These are phyloP conservation scores for Albophoma yamanashiensis DNA, from an alignment of 2,329 filamentous ascomycete genomes.

Conservation along the genomic window DNA sequence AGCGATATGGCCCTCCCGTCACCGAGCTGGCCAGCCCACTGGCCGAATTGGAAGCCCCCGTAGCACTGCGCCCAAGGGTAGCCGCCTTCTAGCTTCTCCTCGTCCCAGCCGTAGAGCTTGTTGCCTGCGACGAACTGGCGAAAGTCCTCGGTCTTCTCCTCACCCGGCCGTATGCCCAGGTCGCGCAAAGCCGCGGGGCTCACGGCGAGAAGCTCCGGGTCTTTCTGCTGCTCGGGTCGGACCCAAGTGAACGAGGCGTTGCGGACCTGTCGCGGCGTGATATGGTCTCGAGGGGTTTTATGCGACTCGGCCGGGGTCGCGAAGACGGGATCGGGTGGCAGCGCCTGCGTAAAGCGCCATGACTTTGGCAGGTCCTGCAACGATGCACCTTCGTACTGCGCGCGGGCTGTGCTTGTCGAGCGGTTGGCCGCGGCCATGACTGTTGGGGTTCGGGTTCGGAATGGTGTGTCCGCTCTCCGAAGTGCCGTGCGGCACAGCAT, in stretches of 20 bases:
- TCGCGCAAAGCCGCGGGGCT: slow-evolving; percentile 71
- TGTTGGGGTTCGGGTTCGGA: slow-evolving; percentile 11
- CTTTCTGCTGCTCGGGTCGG: slow-evolving; percentile 60
- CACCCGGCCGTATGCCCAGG: slow-evolving; percentile 60
- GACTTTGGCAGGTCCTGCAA: slow-evolving; percentile 51
- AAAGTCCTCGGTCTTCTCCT: slow-evolving; percentile 65
- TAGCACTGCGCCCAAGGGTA: slow-evolving; percentile 99
- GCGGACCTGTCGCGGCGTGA: slow-evolving; percentile 74
- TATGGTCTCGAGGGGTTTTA: slow-evolving; percentile 62
- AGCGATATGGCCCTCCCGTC: slow-evolving; percentile 91
- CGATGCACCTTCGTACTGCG: slow-evolving; percentile 17
- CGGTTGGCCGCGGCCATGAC: slow-evolving; percentile 20
- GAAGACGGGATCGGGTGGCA: slow-evolving; percentile 69
- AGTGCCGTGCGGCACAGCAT: slow-evolving; percentile 24
- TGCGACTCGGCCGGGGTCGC: slow-evolving; percentile 76
- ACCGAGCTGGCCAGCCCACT: slow-evolving; percentile 92
- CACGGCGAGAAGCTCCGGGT: slow-evolving; percentile 71
- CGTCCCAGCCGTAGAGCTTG: slow-evolving; percentile 68
- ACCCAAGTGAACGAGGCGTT: slow-evolving; percentile 86
- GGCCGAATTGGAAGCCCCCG: slow-evolving; percentile 70
- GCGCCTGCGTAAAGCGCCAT: slow-evolving; percentile 52
- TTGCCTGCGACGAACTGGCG: slow-evolving; percentile 71
- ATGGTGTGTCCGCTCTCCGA: slow-evolving; percentile 18
- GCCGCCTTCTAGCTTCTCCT: slow-evolving; percentile 53
- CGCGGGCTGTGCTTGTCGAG: slow-evolving; percentile 15